Percentiles rank a stretch among this genome's conserved stretches.
phyloP scores from a whole-genome alignment of 1,139 yeast genomes.

The Suhomyces ambrosiae region DNA sequence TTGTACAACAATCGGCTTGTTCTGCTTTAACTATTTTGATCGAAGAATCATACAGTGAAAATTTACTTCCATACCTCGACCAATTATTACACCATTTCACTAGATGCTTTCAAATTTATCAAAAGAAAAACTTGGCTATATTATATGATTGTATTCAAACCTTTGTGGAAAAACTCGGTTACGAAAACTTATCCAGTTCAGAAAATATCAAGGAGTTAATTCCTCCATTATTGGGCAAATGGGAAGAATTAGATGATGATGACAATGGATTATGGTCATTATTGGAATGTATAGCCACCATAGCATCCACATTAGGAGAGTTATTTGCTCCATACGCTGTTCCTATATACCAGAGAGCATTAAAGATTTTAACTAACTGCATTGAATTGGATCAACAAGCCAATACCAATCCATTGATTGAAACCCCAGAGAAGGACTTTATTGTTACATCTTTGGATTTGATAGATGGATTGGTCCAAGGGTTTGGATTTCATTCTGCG shows the following conservation, averaged over 20 bases:
- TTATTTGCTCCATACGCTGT: constrained; percentile 87
- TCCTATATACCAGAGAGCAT: constrained; percentile 82
- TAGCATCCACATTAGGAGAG: constrained; percentile 85
- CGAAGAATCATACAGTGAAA: constrained; percentile 70
- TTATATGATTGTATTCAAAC: constrained; percentile 93
- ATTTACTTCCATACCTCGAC: constrained; percentile 50
- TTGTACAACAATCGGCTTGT: constrained; percentile 94
- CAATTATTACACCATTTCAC: constrained; percentile 71
- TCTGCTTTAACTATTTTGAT: constrained; percentile 82
- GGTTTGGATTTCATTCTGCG: constrained; percentile 66
- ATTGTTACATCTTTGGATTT: constrained; percentile 86
- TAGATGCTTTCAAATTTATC: constrained; percentile 74
- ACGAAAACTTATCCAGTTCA: constrained; percentile 54
- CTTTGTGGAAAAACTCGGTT: constrained; percentile 74
- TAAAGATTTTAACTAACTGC: constrained; percentile 66
- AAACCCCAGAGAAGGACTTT: constrained; percentile 88
- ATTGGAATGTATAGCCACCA: constrained; percentile 87
- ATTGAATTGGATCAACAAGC: constrained; percentile 68
- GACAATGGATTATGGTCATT: constrained; percentile 90
- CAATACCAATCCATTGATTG: constrained; percentile 65
- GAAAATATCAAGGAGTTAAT: constrained; percentile 62
- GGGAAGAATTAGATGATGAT: constrained; percentile 73
- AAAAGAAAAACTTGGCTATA: constrained; percentile 76
- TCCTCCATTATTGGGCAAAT: constrained; percentile 79
- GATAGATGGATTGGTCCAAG: constrained; percentile 90